These are phyloP conservation scores for Pneumocystis jirovecii DNA, from an alignment of 1,139 yeast genomes.

Conservation along the genomic window DNA sequence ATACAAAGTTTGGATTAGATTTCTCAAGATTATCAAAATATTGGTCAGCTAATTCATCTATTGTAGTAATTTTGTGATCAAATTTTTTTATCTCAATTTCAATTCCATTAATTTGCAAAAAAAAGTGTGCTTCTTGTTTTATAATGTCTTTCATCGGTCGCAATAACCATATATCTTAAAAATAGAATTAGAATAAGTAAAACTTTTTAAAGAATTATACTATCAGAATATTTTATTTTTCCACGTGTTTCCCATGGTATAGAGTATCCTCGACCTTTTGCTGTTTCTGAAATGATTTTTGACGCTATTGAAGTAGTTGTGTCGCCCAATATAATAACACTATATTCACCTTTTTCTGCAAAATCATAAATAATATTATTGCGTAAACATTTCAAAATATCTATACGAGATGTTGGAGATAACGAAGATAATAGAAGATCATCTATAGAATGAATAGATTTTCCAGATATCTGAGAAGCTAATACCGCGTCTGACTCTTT, in stretches of 20 bases:
- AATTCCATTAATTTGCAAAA: conserved; percentile 4
- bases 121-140: conserved; percentile 14
- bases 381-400: background rate
- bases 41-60: conserved; percentile 59
- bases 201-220: conserved; percentile 1
- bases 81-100: conserved; percentile 1
- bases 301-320: conserved; percentile 77
- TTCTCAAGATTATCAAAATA: conserved; percentile 63
- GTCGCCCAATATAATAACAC: conserved; percentile 55
- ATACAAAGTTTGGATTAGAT: conserved; percentile 79
- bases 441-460: background rate
- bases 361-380: conserved; percentile 19
- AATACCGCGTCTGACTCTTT: background rate
- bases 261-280: conserved; percentile 76
- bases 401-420: background rate
- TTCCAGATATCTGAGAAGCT: background rate
- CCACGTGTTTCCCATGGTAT: conserved; percentile 35
- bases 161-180: conserved; percentile 17
- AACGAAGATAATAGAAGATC: background rate
- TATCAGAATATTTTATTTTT: conserved; percentile 27
- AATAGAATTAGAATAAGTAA: background rate
- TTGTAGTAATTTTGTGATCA: conserved; percentile 17
- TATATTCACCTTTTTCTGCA: conserved; percentile 35
- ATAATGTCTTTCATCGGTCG: conserved; percentile 69
- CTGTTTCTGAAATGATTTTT: conserved; percentile 59